Percentiles rank a stretch among this genome's conserved stretches.
phyloP scores from a whole-genome alignment of 306 rosid species.

The Pyrus betulifolia region DNA sequence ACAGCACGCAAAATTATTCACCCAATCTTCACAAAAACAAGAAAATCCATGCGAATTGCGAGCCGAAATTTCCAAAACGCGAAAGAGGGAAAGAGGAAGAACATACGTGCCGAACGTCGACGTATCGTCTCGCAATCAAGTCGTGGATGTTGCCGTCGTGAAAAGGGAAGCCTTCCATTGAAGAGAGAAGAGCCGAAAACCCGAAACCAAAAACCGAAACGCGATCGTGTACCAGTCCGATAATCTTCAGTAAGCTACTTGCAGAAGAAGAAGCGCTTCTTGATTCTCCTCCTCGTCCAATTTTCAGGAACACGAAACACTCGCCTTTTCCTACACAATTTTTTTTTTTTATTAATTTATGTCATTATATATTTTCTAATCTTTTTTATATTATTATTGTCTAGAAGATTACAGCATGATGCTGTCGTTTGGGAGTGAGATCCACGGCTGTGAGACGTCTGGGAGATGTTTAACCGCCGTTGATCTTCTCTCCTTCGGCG shows the following conservation, averaged over 20 bases:
- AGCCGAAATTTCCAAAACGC: not conserved
- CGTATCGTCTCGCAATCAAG: constrained; percentile 41
- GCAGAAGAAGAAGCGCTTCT: constrained; percentile 16
- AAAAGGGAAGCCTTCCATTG: constrained; percentile 66
- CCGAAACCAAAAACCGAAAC: not conserved
- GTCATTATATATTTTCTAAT: not conserved
- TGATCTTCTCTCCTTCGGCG: not conserved
- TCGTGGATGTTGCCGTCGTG: constrained; percentile 65
- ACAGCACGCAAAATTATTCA: not conserved
- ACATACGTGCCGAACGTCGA: constrained; percentile 47
- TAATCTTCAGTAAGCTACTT: constrained; percentile 16
- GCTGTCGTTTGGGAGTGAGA: not conserved
- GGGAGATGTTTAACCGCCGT: not conserved
- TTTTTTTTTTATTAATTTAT: not conserved
- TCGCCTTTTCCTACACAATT: not conserved
- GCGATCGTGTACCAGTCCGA: constrained; percentile 12
- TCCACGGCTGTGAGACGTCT: not conserved
- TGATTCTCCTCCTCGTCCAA: not conserved
- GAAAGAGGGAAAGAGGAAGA: not conserved
- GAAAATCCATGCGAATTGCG: not conserved
- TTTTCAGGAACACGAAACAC: not conserved
- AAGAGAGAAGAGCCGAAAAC: not conserved
- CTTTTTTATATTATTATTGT: not conserved
- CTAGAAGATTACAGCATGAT: not conserved
- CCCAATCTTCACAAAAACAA: not conserved